These are phyloP conservation scores for Cryptococcus sp. DNA, from an alignment of 1,284 basidiomycete genomes.

Conservation along the genomic window DNA sequence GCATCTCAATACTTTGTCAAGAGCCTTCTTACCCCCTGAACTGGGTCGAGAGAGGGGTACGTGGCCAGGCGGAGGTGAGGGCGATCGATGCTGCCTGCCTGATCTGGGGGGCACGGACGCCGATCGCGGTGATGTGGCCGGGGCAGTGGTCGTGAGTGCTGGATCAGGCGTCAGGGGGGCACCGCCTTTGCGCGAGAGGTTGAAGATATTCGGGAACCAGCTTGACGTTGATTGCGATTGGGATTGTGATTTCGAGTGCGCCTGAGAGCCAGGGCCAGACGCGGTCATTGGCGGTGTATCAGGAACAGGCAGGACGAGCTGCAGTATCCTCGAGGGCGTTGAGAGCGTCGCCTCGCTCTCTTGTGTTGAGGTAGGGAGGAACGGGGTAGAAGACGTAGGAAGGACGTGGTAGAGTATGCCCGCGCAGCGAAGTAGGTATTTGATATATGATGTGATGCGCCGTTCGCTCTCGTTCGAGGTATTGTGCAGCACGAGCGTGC, in stretches of 20 bases:
- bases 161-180: conserved; percentile 1
- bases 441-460: conserved; percentile 53
- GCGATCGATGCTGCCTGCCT: conserved; percentile 1
- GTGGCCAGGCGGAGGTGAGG: conserved; percentile 5
- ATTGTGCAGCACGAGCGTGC: conserved; percentile 45
- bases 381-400: conserved; percentile 1
- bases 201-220: conserved; percentile 21
- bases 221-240: conserved; percentile 10
- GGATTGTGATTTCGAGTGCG: neutral
- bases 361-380: neutral
- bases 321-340: conserved; percentile 24
- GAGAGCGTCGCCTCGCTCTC: neutral
- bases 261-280: neutral
- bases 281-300: neutral
- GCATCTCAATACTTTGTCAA: conserved; percentile 17
- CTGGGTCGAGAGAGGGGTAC: conserved; percentile 1
- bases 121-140: conserved; percentile 16
- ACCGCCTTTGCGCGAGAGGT: conserved; percentile 3
- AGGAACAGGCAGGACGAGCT: conserved; percentile 38
- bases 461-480: conserved; percentile 45
- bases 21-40: neutral
- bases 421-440: conserved; percentile 58
- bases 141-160: conserved; percentile 12
- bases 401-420: conserved; percentile 59
- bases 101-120: conserved; percentile 28